Evolutionary conservation across 139 green algal species (phyloP).

Genomic region (Chlorella sp.): DNA sequence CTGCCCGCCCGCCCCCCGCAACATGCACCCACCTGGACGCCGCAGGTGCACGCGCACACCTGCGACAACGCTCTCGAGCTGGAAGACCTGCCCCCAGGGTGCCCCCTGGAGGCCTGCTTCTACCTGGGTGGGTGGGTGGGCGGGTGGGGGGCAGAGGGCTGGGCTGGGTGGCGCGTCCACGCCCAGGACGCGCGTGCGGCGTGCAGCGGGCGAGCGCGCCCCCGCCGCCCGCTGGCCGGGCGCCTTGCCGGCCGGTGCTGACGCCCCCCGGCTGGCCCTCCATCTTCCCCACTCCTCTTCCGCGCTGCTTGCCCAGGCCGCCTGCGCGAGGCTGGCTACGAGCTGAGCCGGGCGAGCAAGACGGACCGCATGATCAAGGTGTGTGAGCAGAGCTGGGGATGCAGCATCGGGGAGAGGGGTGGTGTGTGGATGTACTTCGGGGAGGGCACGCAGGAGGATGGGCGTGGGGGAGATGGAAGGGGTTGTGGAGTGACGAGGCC

Average conservation of each 20-base stretch:
- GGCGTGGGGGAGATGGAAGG: too few species aligned
- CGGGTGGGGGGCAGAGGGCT: neutral
- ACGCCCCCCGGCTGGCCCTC: neutral
- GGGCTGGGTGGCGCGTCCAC: neutral
- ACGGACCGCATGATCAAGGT: slow-evolving; percentile 1
- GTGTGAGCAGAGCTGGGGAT: neutral
- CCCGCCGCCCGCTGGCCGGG: neutral
- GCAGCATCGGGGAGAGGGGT: neutral
- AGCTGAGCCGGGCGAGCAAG: neutral
- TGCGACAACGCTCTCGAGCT: slow-evolving; percentile 1
- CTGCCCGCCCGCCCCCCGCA: neutral
- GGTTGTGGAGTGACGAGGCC: too few species aligned
- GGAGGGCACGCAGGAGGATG: too few species aligned
- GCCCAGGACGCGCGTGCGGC: neutral
- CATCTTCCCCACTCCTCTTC: neutral
- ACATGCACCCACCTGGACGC: neutral
- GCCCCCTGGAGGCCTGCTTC: slow-evolving; percentile 11
- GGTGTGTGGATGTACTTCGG: too few species aligned
- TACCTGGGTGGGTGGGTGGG: slow-evolving; percentile 1
- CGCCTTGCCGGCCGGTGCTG: neutral
- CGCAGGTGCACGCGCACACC: neutral
- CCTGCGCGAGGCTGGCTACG: neutral
- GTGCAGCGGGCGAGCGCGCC: neutral
- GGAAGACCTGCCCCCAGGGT: neutral
- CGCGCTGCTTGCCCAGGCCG: slow-evolving; percentile 7